Percentiles rank a stretch among this genome's conserved stretches.
These are phyloP conservation scores for Talaromyces amestolkiae DNA, from an alignment of 2,329 filamentous ascomycete genomes.

Conservation along the genomic window DNA sequence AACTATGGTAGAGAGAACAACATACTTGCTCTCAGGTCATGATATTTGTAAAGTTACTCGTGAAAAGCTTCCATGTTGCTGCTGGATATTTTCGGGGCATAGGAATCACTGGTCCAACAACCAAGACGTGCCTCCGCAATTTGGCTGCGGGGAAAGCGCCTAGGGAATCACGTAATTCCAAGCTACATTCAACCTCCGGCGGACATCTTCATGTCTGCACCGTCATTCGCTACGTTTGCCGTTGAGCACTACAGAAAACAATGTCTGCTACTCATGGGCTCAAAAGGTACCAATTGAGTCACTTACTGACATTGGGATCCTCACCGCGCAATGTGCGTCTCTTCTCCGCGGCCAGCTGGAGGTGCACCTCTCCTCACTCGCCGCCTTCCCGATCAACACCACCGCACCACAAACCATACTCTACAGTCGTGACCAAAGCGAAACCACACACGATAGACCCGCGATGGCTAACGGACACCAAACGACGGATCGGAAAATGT, in stretches of 20 bases:
- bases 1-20: not conserved
- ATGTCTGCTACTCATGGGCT: not conserved
- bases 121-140: not conserved
- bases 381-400: not conserved
- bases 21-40: not conserved
- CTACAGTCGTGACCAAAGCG: not conserved
- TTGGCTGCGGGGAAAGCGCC: not conserved
- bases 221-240: not conserved
- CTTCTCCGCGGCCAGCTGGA: not conserved
- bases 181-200: not conserved
- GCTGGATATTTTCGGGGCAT: not conserved
- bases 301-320: not conserved
- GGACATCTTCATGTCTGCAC: not conserved
- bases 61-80: no score
- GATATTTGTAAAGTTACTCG: not conserved
- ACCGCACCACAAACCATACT: not conserved
- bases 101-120: not conserved
- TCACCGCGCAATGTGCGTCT: not conserved
- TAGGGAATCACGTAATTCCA: not conserved
- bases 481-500: constrained; percentile 68
- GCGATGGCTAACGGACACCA: constrained; percentile 69
- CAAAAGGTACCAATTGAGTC: not conserved
- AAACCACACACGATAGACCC: constrained; percentile 40
- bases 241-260: not conserved
- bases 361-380: not conserved